Base-by-base conservation (phyloP, 352 stramenopile species). In the Globisporangium cylindrosporum region DNA sequence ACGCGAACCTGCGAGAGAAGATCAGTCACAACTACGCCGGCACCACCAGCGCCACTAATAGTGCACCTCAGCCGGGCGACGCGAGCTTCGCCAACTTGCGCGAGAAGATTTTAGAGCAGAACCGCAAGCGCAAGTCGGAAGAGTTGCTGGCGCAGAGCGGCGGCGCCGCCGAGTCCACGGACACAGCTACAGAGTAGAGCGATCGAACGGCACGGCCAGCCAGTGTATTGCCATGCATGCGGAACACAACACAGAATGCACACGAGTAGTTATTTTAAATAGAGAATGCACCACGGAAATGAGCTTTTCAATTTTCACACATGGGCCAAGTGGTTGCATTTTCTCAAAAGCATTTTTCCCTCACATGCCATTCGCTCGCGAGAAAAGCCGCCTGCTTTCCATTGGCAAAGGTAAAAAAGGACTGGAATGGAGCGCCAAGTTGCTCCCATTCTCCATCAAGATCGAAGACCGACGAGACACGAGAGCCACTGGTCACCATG, bases 1-100 rank as follows among this genome's bases (percentile, higher is more conserved):
- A 88, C 65, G 80, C 84, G 29, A 92, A 92, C 60, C 62, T 92
- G 66, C 79, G 84, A 27, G 84, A 90, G 55, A 90, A 90, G 62
- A 89, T 92, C 59, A 66, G n/a, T 46, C n/a, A 53, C 38, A 75
- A 62, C 43, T 66, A 58, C 65, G n/a, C 46, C 70, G 74, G 36
- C 15, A 36, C 3, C 29, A 25, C n/a, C n/a, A 27, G 15, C 29
- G 8, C n/a, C 34, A 38, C 7, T 32, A 24, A 12, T 9, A 60
- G 20, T 36, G 18, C 18, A 3, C 15, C 29, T 20, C 61, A 38
- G 4, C 32, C 25, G 69, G 72, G 74, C 36, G 77, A 86, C 64
- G 75, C 74, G 61, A 90, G 84, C 71, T 90, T 88, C 62, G 84
- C 84, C 29, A 92, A 90, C 65, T 53, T 92, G 68, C 78, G 84